These are phyloP conservation scores for Astrothelium macrocarpum DNA, from an alignment of 495 filamentous ascomycete species.

Conservation along the genomic window DNA sequence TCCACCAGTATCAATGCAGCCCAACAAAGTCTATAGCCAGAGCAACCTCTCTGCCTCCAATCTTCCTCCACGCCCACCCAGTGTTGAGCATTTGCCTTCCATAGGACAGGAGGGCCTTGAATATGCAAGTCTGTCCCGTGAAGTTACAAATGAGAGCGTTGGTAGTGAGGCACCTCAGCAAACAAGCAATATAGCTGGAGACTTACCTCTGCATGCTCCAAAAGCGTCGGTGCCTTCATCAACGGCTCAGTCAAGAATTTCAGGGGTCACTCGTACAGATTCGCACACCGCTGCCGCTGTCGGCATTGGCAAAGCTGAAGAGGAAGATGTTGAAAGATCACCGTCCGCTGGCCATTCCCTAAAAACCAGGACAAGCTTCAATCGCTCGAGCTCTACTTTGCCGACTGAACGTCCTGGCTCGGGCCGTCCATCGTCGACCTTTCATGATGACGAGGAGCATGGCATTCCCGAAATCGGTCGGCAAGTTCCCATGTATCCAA, in stretches of 20 bases:
- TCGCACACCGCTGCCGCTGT: slow-evolving; percentile 71
- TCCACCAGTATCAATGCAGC: slow-evolving; percentile 38
- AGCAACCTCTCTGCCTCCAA: slow-evolving; percentile 38
- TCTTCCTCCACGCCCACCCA: slow-evolving; percentile 54
- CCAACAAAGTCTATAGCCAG: slow-evolving; percentile 31
- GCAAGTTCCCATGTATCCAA: slow-evolving; percentile 85
- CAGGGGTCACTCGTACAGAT: slow-evolving; percentile 79
- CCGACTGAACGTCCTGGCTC: slow-evolving; percentile 39
- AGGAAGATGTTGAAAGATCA: slow-evolving; percentile 49
- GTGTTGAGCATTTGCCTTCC: slow-evolving; percentile 63
- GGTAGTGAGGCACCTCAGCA: slow-evolving; percentile 43
- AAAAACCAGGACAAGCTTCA: slow-evolving; percentile 37
- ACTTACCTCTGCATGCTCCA: slow-evolving; percentile 83
- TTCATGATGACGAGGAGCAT: slow-evolving; percentile 55
- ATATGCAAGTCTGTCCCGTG: slow-evolving; percentile 54
- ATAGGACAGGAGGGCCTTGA: slow-evolving; percentile 84
- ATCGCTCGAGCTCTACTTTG: slow-evolving; percentile 43
- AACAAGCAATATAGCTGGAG: slow-evolving; percentile 66
- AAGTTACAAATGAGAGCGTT: slow-evolving; percentile 25
- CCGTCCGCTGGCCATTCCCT: slow-evolving; percentile 30
- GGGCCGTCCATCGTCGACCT: slow-evolving; percentile 28
- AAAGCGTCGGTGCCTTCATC: slow-evolving; percentile 71
- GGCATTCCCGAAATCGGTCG: slow-evolving; percentile 87
- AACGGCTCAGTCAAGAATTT: slow-evolving; percentile 70
- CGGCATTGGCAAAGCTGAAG: slow-evolving; percentile 60